A percentile compares a stretch with the other conserved stretches of the same genome.
Evolutionary conservation across 148 eudicot species (phyloP).

Genomic region (Gaultheria prostrata): DNA sequence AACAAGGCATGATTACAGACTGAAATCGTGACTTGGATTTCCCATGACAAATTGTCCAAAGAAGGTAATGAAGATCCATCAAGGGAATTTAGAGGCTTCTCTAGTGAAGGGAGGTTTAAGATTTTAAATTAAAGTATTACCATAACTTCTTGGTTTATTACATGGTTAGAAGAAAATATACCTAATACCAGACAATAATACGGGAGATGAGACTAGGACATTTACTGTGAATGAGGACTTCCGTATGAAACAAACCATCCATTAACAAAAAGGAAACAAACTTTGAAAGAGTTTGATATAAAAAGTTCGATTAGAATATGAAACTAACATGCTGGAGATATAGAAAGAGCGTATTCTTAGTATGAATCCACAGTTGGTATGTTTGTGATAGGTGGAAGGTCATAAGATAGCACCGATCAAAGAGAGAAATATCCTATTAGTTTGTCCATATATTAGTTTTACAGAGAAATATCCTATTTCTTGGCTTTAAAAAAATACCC

Average conservation of each 20-base stretch:
- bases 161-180: background rate
- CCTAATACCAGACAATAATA: background rate
- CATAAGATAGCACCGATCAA: background rate
- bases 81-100: background rate
- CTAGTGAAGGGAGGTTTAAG: background rate
- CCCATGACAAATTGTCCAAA: background rate
- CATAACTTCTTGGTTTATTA: background rate
- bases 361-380: background rate
- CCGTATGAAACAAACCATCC: background rate
- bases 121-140: background rate
- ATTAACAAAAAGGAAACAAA: background rate
- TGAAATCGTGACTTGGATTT: constrained; percentile 6
- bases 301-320: background rate
- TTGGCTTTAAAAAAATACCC: background rate
- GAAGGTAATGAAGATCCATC: background rate
- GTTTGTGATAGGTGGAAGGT: background rate
- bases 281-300: background rate
- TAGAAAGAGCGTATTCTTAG: background rate
- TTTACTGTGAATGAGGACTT: background rate
- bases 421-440: background rate
- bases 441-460: background rate
- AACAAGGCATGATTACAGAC: background rate
- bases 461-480: background rate
- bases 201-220: background rate
- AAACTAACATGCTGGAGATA: no score